These are phyloP conservation scores for Xylaria longipes DNA, from an alignment of 495 filamentous ascomycete genomes.

Conservation along the genomic window DNA sequence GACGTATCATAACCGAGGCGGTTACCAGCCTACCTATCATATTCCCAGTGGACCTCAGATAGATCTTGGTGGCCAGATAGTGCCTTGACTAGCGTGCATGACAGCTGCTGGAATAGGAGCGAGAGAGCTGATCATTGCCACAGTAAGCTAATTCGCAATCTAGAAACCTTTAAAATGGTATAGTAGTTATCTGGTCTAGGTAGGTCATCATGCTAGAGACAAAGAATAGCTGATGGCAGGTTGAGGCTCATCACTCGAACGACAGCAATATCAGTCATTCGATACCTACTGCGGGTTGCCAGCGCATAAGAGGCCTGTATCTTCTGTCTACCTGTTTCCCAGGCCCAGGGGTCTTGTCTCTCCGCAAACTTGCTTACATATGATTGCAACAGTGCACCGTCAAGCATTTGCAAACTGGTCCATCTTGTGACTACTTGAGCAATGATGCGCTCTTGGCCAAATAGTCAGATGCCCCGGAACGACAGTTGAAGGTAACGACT, in stretches of 20 bases:
- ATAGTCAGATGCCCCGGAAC: neutral
- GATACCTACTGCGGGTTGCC: neutral
- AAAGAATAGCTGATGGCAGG: neutral
- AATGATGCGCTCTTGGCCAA: neutral
- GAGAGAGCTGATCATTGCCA: neutral
- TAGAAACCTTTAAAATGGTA: neutral
- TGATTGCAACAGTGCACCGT: neutral
- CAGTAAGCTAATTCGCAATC: neutral
- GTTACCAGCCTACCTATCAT: neutral
- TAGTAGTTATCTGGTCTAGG: neutral
- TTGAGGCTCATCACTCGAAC: constrained; percentile 3
- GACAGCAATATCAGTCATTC: neutral
- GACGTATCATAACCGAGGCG: neutral
- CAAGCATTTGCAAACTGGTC: neutral
- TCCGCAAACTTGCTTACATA: neutral
- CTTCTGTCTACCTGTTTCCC: neutral
- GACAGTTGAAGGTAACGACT: neutral
- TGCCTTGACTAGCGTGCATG: neutral
- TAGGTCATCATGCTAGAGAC: neutral
- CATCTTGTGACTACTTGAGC: neutral
- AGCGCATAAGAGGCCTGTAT: neutral
- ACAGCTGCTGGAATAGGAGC: neutral
- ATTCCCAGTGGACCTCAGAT: neutral
- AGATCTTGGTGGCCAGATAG: neutral
- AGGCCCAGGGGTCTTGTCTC: neutral